These are phyloP conservation scores for Fusarium aywerte DNA, from an alignment of 2,329 filamentous ascomycete species.

Conservation along the genomic window DNA sequence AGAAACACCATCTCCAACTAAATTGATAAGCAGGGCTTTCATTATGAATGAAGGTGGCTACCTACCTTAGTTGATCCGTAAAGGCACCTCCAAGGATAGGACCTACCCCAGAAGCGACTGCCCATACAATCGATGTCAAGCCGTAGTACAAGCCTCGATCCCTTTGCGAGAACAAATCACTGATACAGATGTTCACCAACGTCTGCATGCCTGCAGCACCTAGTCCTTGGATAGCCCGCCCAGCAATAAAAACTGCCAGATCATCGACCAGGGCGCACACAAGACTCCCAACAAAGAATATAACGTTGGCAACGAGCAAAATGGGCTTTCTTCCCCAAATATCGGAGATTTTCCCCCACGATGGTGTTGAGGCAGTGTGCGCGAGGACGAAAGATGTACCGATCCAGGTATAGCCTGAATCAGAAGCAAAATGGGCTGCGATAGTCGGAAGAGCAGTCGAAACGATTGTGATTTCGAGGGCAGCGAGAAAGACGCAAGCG, in stretches of 20 bases:
- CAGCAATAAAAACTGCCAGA: constrained; percentile 55
- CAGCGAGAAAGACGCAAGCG: constrained; percentile 55
- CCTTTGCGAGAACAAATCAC: constrained; percentile 61
- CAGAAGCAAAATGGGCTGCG: constrained; percentile 66
- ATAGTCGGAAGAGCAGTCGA: constrained; percentile 72
- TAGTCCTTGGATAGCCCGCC: constrained; percentile 62
- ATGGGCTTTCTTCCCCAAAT: constrained; percentile 68
- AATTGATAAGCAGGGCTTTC: not conserved
- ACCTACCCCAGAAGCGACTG: constrained; percentile 71
- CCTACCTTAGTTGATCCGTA: constrained; percentile 66
- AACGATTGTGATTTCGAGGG: constrained; percentile 67
- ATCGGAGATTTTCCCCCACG: constrained; percentile 74
- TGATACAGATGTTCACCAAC: constrained; percentile 64
- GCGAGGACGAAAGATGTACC: constrained; percentile 78
- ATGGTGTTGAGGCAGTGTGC: constrained; percentile 72
- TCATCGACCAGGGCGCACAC: constrained; percentile 59
- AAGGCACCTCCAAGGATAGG: constrained; percentile 73
- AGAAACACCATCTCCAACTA: constrained; percentile 60
- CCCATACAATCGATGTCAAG: constrained; percentile 74
- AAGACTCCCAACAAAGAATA: constrained; percentile 65
- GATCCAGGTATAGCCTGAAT: constrained; percentile 80
- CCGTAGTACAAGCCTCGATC: constrained; percentile 65
- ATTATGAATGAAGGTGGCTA: accelerated
- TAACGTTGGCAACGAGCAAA: constrained; percentile 57
- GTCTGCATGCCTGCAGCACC: constrained; percentile 64